phyloP scores from a whole-genome alignment of 306 rosid species.

The Cotoneaster glaucophyllus region DNA sequence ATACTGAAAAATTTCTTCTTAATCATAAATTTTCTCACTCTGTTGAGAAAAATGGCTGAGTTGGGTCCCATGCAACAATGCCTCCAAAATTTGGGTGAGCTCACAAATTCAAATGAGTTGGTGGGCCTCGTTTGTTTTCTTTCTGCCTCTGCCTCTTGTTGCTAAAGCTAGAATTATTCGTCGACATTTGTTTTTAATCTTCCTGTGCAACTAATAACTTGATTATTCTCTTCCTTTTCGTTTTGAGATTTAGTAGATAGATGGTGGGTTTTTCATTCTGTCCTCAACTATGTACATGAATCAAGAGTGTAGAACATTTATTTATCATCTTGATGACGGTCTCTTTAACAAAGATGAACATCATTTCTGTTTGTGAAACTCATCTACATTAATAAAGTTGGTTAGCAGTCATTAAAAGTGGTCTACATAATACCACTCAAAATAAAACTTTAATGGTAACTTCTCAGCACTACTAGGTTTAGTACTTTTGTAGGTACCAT shows the following conservation, averaged over 20 bases:
- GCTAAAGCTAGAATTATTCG: slow-evolving; percentile 5
- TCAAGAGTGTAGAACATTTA: neutral
- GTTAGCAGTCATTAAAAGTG: neutral
- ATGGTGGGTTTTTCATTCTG: neutral
- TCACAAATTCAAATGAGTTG: slow-evolving; percentile 59
- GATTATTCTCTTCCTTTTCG: neutral
- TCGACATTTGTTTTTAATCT: neutral
- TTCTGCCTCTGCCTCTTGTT: neutral
- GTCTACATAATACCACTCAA: neutral
- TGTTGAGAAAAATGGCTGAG: slow-evolving; percentile 13
- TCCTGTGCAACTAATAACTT: neutral
- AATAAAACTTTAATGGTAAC: neutral
- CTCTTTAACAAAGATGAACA: neutral
- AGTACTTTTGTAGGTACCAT: too few relatives aligned
- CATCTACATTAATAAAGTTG: too few relatives aligned
- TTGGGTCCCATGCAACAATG: slow-evolving; percentile 49
- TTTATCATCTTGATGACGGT: neutral
- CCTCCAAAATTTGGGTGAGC: slow-evolving; percentile 50
- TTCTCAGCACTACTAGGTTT: too few relatives aligned
- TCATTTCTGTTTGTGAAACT: too few relatives aligned
- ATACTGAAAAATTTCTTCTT: too few relatives aligned
- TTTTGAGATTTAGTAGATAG: neutral
- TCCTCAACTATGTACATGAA: neutral
- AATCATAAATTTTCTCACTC: neutral
- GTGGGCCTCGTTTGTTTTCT: slow-evolving; percentile 38